phyloP scores from a whole-genome alignment of 2,329 filamentous ascomycete genomes.

The Sarocladium brachiariae region DNA sequence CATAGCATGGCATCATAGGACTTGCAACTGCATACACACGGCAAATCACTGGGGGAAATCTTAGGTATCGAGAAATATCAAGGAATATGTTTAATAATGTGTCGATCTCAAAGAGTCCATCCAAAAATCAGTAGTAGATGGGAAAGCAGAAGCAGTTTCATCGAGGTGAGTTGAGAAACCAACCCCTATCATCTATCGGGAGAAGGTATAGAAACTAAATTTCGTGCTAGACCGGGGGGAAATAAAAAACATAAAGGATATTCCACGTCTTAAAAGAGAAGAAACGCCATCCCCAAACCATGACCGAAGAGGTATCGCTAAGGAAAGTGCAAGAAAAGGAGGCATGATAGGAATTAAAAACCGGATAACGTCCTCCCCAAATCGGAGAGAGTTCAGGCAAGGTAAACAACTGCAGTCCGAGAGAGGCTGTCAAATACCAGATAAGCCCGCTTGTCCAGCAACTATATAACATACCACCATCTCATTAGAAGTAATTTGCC shows the following conservation, averaged over 20 bases:
- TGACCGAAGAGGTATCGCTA: slow-evolving; percentile 12
- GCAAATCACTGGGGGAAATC: too few relatives aligned
- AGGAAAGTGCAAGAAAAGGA: slow-evolving; percentile 1
- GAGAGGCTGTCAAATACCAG: neutral
- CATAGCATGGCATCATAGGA: too few relatives aligned
- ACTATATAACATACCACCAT: slow-evolving; percentile 1
- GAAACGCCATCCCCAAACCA: slow-evolving; percentile 10
- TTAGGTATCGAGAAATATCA: too few relatives aligned
- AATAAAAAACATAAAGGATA: too few relatives aligned
- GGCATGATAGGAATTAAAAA: neutral
- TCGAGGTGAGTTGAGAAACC: neutral
- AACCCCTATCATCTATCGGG: neutral
- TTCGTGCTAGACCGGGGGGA: too few relatives aligned
- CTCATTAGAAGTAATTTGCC: neutral
- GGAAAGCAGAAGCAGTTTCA: slow-evolving; percentile 15
- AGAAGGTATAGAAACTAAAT: slow-evolving; percentile 3
- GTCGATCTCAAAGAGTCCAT: slow-evolving; percentile 15
- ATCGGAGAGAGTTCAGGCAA: too few relatives aligned
- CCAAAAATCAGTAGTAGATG: slow-evolving; percentile 1
- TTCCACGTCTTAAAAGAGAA: too few relatives aligned
- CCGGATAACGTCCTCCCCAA: too few relatives aligned
- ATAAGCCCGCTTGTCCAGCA: slow-evolving; percentile 6
- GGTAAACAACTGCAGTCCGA: too few relatives aligned
- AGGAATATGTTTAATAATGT: too few relatives aligned
- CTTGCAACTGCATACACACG: too few relatives aligned